Conservation (phyloP, 148 eudicot species). For the Fagopyrum tataricum region DNA sequence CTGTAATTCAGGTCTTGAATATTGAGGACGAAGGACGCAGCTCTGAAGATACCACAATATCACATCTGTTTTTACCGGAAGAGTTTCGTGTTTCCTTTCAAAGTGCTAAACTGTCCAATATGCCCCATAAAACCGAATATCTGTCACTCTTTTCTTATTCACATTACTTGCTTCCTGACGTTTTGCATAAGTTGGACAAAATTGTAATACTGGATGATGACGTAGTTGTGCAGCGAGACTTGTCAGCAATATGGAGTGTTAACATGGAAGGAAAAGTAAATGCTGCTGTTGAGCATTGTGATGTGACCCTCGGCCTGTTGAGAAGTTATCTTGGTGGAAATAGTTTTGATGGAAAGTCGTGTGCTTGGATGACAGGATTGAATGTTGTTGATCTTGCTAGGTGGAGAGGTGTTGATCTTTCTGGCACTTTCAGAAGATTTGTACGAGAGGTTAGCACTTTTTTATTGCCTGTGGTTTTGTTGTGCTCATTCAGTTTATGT, state of each 20-base stretch:
- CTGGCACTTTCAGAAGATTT: slow-evolving; percentile 47
- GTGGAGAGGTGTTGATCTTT: slow-evolving; percentile 71
- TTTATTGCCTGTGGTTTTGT: background rate
- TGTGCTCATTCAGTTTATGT: background rate
- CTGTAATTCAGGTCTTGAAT: slow-evolving; percentile 69
- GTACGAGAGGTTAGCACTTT: slow-evolving; percentile 55
- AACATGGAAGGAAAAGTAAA: slow-evolving; percentile 72
- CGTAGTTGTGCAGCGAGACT: slow-evolving; percentile 72
- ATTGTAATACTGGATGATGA: slow-evolving; percentile 86
- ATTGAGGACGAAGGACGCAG: slow-evolving; percentile 50
- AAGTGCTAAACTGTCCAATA: slow-evolving; percentile 31
- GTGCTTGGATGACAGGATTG: slow-evolving; percentile 94
- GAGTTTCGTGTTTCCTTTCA: slow-evolving; percentile 74
- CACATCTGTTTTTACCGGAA: slow-evolving; percentile 50
- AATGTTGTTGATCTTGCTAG: slow-evolving; percentile 70
- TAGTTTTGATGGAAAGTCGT: slow-evolving; percentile 39
- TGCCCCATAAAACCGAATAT: slow-evolving; percentile 50
- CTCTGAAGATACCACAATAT: slow-evolving; percentile 20
- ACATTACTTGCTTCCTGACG: slow-evolving; percentile 69
- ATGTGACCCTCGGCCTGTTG: slow-evolving; percentile 55
- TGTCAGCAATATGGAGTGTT: slow-evolving; percentile 70
- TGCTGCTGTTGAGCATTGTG: slow-evolving; percentile 73
- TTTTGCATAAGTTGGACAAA: slow-evolving; percentile 59
- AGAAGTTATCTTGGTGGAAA: slow-evolving; percentile 41
- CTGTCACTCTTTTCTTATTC: slow-evolving; percentile 70